Base-by-base conservation (phyloP, 2,329 filamentous ascomycete genomes). In the Xylaria multiplex region DNA sequence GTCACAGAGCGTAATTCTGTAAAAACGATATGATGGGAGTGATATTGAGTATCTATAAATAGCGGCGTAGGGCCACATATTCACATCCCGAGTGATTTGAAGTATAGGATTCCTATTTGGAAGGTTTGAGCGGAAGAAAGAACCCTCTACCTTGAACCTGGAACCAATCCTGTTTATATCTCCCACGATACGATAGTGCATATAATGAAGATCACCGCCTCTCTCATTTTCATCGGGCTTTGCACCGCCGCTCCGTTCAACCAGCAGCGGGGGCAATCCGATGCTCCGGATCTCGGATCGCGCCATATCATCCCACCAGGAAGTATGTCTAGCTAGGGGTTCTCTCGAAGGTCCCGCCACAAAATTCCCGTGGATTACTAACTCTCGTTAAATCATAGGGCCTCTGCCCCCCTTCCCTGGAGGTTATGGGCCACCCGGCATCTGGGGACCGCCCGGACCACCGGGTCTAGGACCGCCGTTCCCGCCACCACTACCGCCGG, bases 211-310 rank as follows among this genome's bases (percentile, higher is more conserved):
- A 24, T 16, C 8, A 56, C 46, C 4, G 11, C 59, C 27, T 16
- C 45, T 35, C 59, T 63, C 45, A 45, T 24, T 55, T 22, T 68
- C 13, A 32, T 68, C 4, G 62, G 59, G 27, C 35, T 68, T 30
- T 62, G 59, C 40, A 37, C 50, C 42, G 66, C 66, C 2, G 62
- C 42, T 2, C 66, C 66, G n/a, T 19, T 66, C 19, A 30, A 59
- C 1, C 13, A 43, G 9, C 57, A 50, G 30, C 62, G 58, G 22
- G 35, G 11, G 11, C 2, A 37, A 2, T 13, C 11, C 6, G 35
- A 37, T 37, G 35, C 35, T 8, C 49, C 14, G 9, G 19, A 46
- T 4, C 42, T 42, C 32, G 30, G n/a, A 53, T 3, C n/a, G 14
- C 60, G 59, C 16, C 53, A 50, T 2, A n/a, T 13, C 35, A 37